Evolutionary conservation across 2,329 filamentous ascomycete genomes (phyloP).

Genomic region (Eutypella sp.): DNA sequence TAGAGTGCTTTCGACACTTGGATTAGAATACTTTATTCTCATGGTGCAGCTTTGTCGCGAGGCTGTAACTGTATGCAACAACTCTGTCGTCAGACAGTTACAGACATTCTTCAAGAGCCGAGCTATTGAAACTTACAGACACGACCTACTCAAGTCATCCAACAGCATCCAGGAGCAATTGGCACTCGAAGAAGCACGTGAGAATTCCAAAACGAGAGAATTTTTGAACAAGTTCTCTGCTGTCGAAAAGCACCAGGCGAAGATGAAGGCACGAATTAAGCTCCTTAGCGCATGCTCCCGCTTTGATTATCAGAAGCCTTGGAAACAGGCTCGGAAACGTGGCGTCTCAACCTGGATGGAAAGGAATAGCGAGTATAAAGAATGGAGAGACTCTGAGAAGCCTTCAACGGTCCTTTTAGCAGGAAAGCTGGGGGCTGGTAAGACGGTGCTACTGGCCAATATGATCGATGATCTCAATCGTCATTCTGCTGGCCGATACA

Average conservation of each 20-base stretch:
- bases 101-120: conserved; percentile 25
- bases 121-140: conserved; percentile 27
- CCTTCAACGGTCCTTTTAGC: too few relatives aligned
- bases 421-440: conserved; percentile 40
- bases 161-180: conserved; percentile 25
- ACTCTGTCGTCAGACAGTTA: conserved; percentile 27
- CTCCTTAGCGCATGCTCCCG: too few relatives aligned
- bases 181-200: conserved; percentile 1
- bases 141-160: conserved; percentile 30
- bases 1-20: conserved; percentile 26
- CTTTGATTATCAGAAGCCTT: too few relatives aligned
- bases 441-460: conserved; percentile 40
- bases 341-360: too few relatives aligned
- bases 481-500: conserved; percentile 14
- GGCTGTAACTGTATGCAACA: conserved; percentile 27
- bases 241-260: background rate
- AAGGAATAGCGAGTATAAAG: too few relatives aligned
- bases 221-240: background rate
- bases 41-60: conserved; percentile 34
- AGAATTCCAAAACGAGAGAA: conserved; percentile 1
- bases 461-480: conserved; percentile 34
- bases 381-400: too few relatives aligned
- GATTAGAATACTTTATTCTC: conserved; percentile 37
- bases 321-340: too few relatives aligned
- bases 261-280: conserved; percentile 5